These are phyloP conservation scores for Neospermospora avenae DNA, from an alignment of 2,329 filamentous ascomycete genomes.

Conservation along the genomic window DNA sequence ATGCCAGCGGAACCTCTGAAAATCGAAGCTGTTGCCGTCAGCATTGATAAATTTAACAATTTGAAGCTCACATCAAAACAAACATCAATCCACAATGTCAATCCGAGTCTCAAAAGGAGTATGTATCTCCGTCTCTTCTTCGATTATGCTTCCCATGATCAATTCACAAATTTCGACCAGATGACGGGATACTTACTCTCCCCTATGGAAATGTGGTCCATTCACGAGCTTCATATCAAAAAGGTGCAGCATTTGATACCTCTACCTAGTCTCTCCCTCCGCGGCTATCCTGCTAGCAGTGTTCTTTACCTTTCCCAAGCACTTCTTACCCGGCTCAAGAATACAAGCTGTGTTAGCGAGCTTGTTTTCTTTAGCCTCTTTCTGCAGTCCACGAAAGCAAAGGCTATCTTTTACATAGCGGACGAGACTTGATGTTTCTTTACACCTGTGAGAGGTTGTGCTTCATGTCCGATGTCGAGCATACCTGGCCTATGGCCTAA, in stretches of 20 bases:
- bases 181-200: conserved; percentile 13
- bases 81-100: conserved; percentile 15
- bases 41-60: background rate
- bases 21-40: conserved; percentile 14
- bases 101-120: conserved; percentile 15
- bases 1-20: conserved; percentile 15
- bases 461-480: conserved; percentile 18
- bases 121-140: conserved; percentile 16
- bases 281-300: conserved; percentile 17
- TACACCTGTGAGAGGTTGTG: conserved; percentile 17
- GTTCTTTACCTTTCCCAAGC: conserved; percentile 16
- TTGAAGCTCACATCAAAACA: conserved; percentile 17
- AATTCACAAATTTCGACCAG: background rate
- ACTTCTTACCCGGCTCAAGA: conserved; percentile 13
- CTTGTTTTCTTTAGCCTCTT: conserved; percentile 13
- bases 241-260: conserved; percentile 20
- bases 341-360: conserved; percentile 18
- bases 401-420: background rate
- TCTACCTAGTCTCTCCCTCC: conserved; percentile 13
- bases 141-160: conserved; percentile 8
- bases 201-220: conserved; percentile 15
- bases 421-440: conserved; percentile 14
- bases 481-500: conserved; percentile 20
- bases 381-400: conserved; percentile 14
- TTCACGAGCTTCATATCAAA: conserved; percentile 20